Base-by-base conservation (phyloP, 202 grass and related monocot genomes). In the Digitaria exilis region DNA sequence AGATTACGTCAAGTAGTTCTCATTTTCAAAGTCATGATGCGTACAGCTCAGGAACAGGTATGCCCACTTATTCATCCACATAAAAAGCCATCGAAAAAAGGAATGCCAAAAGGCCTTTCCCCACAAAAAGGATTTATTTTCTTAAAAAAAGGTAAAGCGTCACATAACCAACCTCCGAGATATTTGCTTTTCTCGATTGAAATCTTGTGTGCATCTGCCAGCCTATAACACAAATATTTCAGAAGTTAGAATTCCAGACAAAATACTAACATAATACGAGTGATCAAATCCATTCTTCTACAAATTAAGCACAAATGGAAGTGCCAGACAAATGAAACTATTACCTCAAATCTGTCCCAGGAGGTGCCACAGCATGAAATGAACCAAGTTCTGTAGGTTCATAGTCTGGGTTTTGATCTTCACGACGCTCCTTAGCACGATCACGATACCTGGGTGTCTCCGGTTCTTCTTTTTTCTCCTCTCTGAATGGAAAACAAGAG, bases 181-280 rank as follows among this genome's bases (percentile, higher is more conserved):
- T 98, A 98, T 82, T 98, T 98, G 93, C 96, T 98, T 62, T 98
- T 98, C 91, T 98, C 96, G 69, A 98, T 98, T 58, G 96, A 95
- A 87, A 98, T 91, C 78, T 98, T 98, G 26, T 90, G 89, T 11
- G 96, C 89, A 92, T 98, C 93, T 73, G 83, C 93, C 80, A 91
- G 34, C 83, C 93, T 98, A 83, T 61, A 84, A 82, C 29, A 22
- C 45, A 37, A 26, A 32, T 4, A 73, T 71, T 17, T 5, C 26
- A 86, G 21, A 71, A 29, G 5, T 64, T 42, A 79, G 25, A 21
- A 75, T 76, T 76, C 3, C 59, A 57, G 58, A 73, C 13, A 63
- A 79, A 78, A 79, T 58, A 69, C 19, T 9, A n/a, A 22, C 5
- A 55, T n/a, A 55, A n/a, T 9, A 22, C 9, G 51, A 55, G 51